A percentile compares a stretch with the other conserved stretches of the same genome.
These are phyloP conservation scores for Pythium pyrilobum DNA, from an alignment of 352 stramenopile genomes.

Conservation along the genomic window DNA sequence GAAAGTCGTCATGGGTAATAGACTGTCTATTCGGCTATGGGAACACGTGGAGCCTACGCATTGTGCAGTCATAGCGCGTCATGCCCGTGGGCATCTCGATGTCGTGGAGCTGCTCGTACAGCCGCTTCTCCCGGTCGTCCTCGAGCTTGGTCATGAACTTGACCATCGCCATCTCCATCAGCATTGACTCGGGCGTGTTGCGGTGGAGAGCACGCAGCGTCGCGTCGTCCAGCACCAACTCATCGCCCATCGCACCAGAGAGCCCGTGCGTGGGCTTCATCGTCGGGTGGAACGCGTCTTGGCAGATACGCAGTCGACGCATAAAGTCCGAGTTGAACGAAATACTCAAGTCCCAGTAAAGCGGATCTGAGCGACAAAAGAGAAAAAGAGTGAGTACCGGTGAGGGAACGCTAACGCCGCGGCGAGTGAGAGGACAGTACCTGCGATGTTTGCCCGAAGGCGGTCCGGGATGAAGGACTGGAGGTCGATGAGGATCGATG, in stretches of 20 bases:
- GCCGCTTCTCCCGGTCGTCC: slow-evolving; percentile 11
- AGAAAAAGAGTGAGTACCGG: background rate
- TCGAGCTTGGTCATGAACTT: slow-evolving; percentile 18
- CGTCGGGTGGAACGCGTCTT: slow-evolving; percentile 7
- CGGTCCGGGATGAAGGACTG: slow-evolving; percentile 22
- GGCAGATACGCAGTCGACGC: slow-evolving; percentile 15
- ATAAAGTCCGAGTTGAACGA: slow-evolving; percentile 12
- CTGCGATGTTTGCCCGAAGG: slow-evolving; percentile 17
- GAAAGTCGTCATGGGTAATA: background rate
- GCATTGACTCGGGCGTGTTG: background rate
- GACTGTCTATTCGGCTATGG: background rate
- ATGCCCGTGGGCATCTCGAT: slow-evolving; percentile 10
- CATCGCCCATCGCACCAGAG: background rate
- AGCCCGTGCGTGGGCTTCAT: background rate
- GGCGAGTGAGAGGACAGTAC: slow-evolving; percentile 1
- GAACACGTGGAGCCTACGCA: slow-evolving; percentile 10
- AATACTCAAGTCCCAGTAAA: slow-evolving; percentile 22
- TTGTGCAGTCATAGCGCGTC: slow-evolving; percentile 16
- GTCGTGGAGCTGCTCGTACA: slow-evolving; percentile 15
- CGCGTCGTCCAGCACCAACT: slow-evolving; percentile 6
- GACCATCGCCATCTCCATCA: background rate
- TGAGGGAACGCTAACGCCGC: background rate
- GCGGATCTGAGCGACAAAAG: slow-evolving; percentile 11
- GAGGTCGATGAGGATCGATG: slow-evolving; percentile 13
- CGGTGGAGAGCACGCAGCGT: slow-evolving; percentile 6